Conservation (phyloP, 495 filamentous ascomycete genomes). For the Recurvomyces mirabilis region DNA sequence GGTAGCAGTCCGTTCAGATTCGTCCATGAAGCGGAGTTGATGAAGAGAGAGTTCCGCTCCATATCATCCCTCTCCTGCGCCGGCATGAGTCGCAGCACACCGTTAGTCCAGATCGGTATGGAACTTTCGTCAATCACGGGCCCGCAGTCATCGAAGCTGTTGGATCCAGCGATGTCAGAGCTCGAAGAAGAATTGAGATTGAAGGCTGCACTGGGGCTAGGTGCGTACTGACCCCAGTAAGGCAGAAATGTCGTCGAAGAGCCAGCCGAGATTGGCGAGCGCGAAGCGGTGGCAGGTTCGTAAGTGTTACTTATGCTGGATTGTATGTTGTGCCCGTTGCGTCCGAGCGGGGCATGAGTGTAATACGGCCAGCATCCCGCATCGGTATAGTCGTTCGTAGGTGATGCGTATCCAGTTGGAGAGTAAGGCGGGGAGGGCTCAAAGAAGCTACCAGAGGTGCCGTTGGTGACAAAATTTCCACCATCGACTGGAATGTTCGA, state of each 20-base stretch:
- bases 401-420: slow-evolving; percentile 10
- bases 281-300: not conserved
- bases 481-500: not conserved
- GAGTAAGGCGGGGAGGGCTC: slow-evolving; percentile 13
- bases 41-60: slow-evolving; percentile 7
- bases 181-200: too few relatives aligned
- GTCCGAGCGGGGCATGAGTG: slow-evolving; percentile 12
- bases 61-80: slow-evolving; percentile 12
- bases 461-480: too few relatives aligned
- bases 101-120: not conserved
- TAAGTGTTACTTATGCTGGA: too few relatives aligned
- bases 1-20: not conserved
- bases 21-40: not conserved
- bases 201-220: too few relatives aligned
- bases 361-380: slow-evolving; percentile 7
- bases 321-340: too few relatives aligned
- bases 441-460: too few relatives aligned
- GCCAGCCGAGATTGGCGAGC: slow-evolving; percentile 14
- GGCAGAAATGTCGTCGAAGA: slow-evolving; percentile 9
- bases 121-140: not conserved
- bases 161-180: too few relatives aligned
- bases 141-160: not conserved
- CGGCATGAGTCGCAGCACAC: slow-evolving; percentile 1
- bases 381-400: slow-evolving; percentile 5
- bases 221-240: too few relatives aligned